Percentiles rank a stretch among this genome's conserved stretches.
Evolutionary conservation across 2,329 filamentous ascomycete genomes (phyloP).

Genomic region (Nemania diffusa): DNA sequence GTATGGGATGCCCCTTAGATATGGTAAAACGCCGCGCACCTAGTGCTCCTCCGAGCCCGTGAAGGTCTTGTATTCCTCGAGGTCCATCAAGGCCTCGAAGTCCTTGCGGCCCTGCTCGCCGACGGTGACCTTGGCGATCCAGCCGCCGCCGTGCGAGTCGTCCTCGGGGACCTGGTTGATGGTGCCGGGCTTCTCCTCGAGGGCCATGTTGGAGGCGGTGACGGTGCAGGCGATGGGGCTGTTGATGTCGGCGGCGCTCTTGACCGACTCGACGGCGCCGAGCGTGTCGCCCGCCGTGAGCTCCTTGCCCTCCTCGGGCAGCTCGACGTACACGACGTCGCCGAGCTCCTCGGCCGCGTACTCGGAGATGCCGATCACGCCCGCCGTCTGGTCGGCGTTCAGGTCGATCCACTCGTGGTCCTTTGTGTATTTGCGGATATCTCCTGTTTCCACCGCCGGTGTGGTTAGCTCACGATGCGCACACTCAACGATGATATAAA

Average conservation of each 20-base stretch:
- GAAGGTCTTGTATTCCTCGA: constrained; percentile 80
- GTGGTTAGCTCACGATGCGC: constrained; percentile 6
- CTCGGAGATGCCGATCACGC: constrained; percentile 84
- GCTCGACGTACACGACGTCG: constrained; percentile 97
- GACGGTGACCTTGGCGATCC: constrained; percentile 90
- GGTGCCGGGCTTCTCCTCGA: constrained; percentile 85
- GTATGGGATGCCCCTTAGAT: neutral
- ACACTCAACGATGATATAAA: neutral
- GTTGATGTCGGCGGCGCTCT: constrained; percentile 97
- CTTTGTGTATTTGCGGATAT: constrained; percentile 87
- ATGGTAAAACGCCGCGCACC: neutral
- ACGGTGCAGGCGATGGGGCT: constrained; percentile 84
- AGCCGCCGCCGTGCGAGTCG: constrained; percentile 78
- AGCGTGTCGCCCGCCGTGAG: constrained; percentile 83
- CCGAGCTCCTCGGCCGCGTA: constrained; percentile 94
- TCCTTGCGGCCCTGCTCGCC: constrained; percentile 72
- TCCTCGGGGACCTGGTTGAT: constrained; percentile 94
- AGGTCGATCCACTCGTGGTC: constrained; percentile 99
- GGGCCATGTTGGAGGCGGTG: constrained; percentile 74
- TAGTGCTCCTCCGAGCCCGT: constrained; percentile 59
- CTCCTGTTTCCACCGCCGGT: constrained; percentile 54
- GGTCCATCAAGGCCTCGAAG: constrained; percentile 80
- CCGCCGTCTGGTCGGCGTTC: constrained; percentile 81
- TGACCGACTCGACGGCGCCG: constrained; percentile 97
- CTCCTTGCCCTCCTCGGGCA: constrained; percentile 76